Conservation (phyloP, 495 filamentous ascomycete species). For the Aspergillus leporis region DNA sequence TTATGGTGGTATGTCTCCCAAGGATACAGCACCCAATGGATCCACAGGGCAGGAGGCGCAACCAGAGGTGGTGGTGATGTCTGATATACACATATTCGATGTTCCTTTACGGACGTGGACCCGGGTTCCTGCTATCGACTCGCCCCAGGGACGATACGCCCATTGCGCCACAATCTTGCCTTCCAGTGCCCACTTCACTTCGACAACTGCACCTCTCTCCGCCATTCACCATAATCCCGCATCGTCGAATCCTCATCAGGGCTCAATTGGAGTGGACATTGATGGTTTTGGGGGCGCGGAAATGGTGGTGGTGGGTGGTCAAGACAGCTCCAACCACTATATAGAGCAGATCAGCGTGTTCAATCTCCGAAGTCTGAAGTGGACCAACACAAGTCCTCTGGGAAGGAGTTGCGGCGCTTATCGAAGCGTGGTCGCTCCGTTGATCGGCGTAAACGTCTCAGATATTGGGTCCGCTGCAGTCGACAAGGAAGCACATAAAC, state of each 20-base stretch:
- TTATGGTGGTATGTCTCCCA: constrained; percentile 91
- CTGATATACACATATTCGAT: constrained; percentile 95
- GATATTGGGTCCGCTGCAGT: constrained; percentile 64
- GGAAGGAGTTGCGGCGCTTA: constrained; percentile 95
- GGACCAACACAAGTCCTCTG: constrained; percentile 82
- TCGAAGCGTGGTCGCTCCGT: constrained; percentile 86
- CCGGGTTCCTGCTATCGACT: constrained; percentile 73
- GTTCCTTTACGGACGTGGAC: constrained; percentile 85
- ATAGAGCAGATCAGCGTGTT: constrained; percentile 98
- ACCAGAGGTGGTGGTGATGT: constrained; percentile 94
- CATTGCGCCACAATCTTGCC: constrained; percentile 94
- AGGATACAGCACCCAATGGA: constrained; percentile 40
- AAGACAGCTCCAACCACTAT: constrained; percentile 96
- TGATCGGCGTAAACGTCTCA: constrained; percentile 66
- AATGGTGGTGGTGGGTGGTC: constrained; percentile 95
- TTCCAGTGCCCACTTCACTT: constrained; percentile 82
- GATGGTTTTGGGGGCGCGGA: constrained; percentile 92
- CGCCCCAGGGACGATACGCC: constrained; percentile 92
- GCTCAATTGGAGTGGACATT: constrained; percentile 78
- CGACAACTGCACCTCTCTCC: constrained; percentile 75
- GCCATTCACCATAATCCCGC: constrained; percentile 88
- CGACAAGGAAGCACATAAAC: constrained; percentile 38
- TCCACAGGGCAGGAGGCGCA: constrained; percentile 62
- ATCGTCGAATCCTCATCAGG: constrained; percentile 75
- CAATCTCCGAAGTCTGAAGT: constrained; percentile 93